Evolutionary conservation across 495 filamentous ascomycete genomes (phyloP), one percentile per base, ranked within the genome.

Genomic region (Parathielavia hyrcaniae): DNA sequence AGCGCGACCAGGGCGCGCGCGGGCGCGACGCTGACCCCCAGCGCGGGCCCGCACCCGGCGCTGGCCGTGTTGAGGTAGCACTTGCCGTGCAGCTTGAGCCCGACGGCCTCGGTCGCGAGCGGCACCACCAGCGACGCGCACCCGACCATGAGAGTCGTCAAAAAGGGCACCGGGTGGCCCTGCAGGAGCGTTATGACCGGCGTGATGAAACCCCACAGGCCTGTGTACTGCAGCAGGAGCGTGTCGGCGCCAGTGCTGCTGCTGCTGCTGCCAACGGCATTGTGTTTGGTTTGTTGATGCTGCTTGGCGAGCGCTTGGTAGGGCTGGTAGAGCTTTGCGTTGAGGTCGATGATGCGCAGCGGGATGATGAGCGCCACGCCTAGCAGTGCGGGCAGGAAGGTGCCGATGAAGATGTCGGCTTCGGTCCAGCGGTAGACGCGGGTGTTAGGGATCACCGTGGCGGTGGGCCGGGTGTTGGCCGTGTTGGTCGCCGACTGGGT

Each of bases 291-390:
- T 6, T 30, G 26, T 6, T 30, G 32, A 13, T 20, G 36, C 19
- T 9, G n/a, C 4, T 17, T 23, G 8, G 68, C 57, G 5, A 73
- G 64, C 3, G 64, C 56, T 23, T 69, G 69, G 63, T 70, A 73
- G n/a, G 71, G 71, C 50, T 73, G 69, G 45, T 69, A 70, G 11
- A 72, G 65, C 58, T 73, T 73, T 0, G 64, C 67, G 61, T 71
- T 72, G 32, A 69, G 65, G 59, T 73, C 71, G 57, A 73, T 68
- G 44, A 73, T 63, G 11, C 69, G 64, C 11, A 71, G 53, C 5
- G 66, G 66, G 48, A 73, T 69, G 8, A 70, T 61, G 14, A 73
- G 50, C 2, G 56, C 55, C 11, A 71, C 65, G 13, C 63, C 64
- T 12, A 71, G 43, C 13, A 72, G 49, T 1, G 68, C 55, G 0